Evolutionary conservation across 2,329 filamentous ascomycete species (phyloP), one percentile per base, ranked within the genome.

Genomic region (Scytalidium sp.): DNA sequence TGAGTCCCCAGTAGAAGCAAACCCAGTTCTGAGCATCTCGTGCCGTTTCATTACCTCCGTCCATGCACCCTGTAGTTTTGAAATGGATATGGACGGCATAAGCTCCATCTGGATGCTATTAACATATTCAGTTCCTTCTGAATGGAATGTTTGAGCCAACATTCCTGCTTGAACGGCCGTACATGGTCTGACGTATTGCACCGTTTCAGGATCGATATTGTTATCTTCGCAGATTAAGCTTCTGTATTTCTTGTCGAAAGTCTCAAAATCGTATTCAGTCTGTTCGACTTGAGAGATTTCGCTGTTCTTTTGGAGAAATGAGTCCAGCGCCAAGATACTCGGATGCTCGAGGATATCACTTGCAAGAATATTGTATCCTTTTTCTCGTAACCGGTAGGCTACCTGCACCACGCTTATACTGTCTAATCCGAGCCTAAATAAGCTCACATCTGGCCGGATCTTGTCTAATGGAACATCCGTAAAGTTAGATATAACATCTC

Each of bases 391-490:
- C 21, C 76, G 70, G 1, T 81, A 77, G 1, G 90, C 88, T 9
- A 96, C 75, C 61, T 96, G 91, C 4, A 85, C 78, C 1, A 90
- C 88, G 52, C 87, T 92, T 60, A 97, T 94, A 64, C 92, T 97
- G 67, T 97, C 92, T 3, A 97, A 72, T 0, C 93, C 93, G n/a
- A 96, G 79, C 50, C 87, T 84, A 60, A 93, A 96, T 44, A 97
- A 90, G 0, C 88, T 90, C 0, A 83, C 90, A 9, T 78, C 64
- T 11, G 75, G 75, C 3, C 64, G 60, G 43, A 96, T 84, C 0
- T 69, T 70, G 0, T 73, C 60, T 2, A 64, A 49, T 0, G 78
- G 64, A 3, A 78, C 67, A 2, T 74, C 70, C 1, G 87, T 83
- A 20, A 94, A 74, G 6, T 69, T 69, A 64, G 74, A 56, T 68